Conservation (phyloP, 371 early-diverging fungal species). For the Lichtheimia corymbifera region DNA sequence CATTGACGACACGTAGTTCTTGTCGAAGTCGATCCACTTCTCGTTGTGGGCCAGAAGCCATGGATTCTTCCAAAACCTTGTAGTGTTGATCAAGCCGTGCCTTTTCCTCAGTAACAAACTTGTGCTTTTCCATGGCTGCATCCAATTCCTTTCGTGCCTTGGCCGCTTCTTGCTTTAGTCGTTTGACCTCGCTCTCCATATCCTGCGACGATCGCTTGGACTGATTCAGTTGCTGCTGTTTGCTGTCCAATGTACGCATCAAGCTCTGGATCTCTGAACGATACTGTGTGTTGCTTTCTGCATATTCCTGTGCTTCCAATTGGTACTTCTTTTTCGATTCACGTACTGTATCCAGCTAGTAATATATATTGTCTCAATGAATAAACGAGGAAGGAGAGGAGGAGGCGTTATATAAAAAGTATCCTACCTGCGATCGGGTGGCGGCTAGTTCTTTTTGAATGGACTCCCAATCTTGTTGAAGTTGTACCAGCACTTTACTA, state of each 20-base stretch:
- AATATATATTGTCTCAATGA: background rate
- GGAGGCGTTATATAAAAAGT: background rate
- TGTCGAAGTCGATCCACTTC: conserved; percentile 20
- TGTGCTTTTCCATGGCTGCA: conserved; percentile 7
- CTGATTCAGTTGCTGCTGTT: conserved; percentile 39
- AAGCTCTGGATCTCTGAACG: conserved; percentile 41
- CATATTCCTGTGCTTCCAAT: conserved; percentile 32
- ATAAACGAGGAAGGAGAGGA: background rate
- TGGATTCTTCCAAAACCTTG: conserved; percentile 22
- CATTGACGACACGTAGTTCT: conserved; percentile 20
- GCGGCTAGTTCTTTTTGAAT: conserved; percentile 18
- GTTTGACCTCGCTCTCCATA: conserved; percentile 29
- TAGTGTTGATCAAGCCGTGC: conserved; percentile 26
- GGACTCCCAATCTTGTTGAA: conserved; percentile 17
- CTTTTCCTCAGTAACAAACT: conserved; percentile 26
- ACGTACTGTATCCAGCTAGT: conserved; percentile 27
- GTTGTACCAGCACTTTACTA: conserved; percentile 23
- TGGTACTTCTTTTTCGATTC: conserved; percentile 29
- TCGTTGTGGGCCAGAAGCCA: conserved; percentile 21
- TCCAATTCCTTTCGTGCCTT: conserved; percentile 42
- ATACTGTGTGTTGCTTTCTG: conserved; percentile 35
- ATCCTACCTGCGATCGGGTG: conserved; percentile 17
- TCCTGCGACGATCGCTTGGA: conserved; percentile 28
- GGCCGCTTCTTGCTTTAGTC: conserved; percentile 40
- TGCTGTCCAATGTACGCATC: conserved; percentile 40